These are phyloP conservation scores for Penicillium sp. DNA, from an alignment of 2,329 filamentous ascomycete species.

Conservation along the genomic window DNA sequence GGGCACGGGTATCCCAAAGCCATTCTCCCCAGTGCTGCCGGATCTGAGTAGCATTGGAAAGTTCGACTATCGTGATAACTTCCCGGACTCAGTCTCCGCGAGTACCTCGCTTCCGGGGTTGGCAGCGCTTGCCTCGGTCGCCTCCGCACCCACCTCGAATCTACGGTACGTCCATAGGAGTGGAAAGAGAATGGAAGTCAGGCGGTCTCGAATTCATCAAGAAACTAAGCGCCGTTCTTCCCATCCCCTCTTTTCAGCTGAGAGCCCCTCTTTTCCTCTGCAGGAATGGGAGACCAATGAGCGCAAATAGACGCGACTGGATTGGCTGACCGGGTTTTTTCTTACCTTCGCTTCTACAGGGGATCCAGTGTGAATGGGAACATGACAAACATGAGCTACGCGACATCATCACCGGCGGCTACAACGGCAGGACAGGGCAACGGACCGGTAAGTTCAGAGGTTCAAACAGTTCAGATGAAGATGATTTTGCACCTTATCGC, in stretches of 20 bases:
- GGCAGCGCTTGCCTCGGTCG: conserved; percentile 57
- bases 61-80: conserved; percentile 26
- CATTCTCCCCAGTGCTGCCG: conserved; percentile 39
- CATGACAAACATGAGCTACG: conserved; percentile 58
- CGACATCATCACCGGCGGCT: conserved; percentile 60
- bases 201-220: background rate
- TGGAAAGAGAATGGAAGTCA: background rate
- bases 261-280: conserved; percentile 6
- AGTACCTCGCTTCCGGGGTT: conserved; percentile 52
- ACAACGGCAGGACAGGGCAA: conserved; percentile 60
- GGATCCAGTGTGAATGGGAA: conserved; percentile 45
- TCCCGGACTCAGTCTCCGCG: conserved; percentile 31
- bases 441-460: conserved; percentile 39
- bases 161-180: conserved; percentile 44
- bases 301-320: conserved; percentile 10
- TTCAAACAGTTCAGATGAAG: background rate
- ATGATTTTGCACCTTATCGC: conserved; percentile 21
- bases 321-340: conserved; percentile 23
- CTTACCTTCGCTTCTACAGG: conserved; percentile 15
- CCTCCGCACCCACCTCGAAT: conserved; percentile 50
- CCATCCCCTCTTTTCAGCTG: background rate
- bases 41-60: conserved; percentile 31
- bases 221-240: background rate
- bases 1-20: conserved; percentile 46
- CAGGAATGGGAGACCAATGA: conserved; percentile 5